These are phyloP conservation scores for Obelidium mucronatum DNA, from an alignment of 192 early-diverging fungal species.

Conservation along the genomic window DNA sequence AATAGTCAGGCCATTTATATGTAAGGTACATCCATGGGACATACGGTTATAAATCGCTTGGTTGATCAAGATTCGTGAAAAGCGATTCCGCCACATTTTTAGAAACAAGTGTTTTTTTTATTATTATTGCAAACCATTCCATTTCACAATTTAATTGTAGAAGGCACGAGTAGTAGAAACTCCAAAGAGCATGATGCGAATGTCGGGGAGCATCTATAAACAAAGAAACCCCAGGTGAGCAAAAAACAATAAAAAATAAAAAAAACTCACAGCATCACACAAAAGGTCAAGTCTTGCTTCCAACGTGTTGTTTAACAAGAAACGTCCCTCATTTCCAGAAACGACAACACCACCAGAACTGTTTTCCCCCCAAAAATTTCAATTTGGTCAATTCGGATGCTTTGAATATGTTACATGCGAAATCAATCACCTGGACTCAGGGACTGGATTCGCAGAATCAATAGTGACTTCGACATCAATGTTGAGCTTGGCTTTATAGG, in stretches of 20 bases:
- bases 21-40: not conserved
- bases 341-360: slow-evolving; percentile 92
- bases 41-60: not conserved
- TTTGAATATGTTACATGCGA: too few relatives aligned
- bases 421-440: slow-evolving; percentile 64
- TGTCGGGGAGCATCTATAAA: slow-evolving; percentile 89
- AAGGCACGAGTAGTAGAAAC: slow-evolving; percentile 90
- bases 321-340: slow-evolving; percentile 76
- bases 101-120: not conserved
- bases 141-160: slow-evolving; percentile 71
- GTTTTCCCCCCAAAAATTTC: too few relatives aligned
- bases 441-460: slow-evolving; percentile 68
- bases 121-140: not conserved
- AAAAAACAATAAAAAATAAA: not conserved
- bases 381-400: too few relatives aligned
- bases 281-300: slow-evolving; percentile 87
- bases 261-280: slow-evolving; percentile 58
- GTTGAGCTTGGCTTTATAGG: slow-evolving; percentile 66
- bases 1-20: too few relatives aligned
- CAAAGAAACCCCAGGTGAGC: not conserved
- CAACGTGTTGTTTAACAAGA: slow-evolving; percentile 88
- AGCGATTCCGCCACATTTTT: too few relatives aligned
- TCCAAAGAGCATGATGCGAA: slow-evolving; percentile 90
- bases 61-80: not conserved
- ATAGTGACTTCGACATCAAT: slow-evolving; percentile 57